Evolutionary conservation across 2,329 filamentous ascomycete species (phyloP), one percentile per base, ranked within the genome.

Genomic region (Lachnellula occidentalis): DNA sequence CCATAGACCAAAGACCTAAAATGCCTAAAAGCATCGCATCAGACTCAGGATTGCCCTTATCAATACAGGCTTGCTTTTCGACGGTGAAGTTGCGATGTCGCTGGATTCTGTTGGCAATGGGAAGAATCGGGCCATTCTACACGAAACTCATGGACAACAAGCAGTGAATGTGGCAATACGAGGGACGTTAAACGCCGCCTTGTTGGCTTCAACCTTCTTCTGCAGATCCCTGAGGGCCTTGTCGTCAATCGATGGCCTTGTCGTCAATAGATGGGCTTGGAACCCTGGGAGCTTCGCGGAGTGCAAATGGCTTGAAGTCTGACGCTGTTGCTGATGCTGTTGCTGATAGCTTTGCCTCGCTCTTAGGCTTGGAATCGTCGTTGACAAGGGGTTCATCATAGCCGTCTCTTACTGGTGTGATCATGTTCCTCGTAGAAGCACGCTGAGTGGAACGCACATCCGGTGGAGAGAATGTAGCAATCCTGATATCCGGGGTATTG

Each of bases 391-490:
- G 82, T 55, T 85, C 63, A 6, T 58, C 55, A 24, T 61, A 50
- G 24, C 47, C 58, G 9, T 56, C 55, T 19, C 62, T 55, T 42
- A 62, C 47, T 42, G 58, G 48, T 36, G 60, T 54, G 65, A 62
- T 31, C 67, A 61, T 45, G 64, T 67, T 22, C 59, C 48, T 48
- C 5, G 27, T 31, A 8, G 34, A 27, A 14, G 54, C 27, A 56
- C 61, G 14, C 34, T 19, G 19, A 14, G 24, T 15, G 14, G 31
- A 14, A 27, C 45, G 53, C 17, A 37, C 69, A 42, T 82, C 80
- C 15, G 82, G 78, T 0, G 84, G 83, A 4, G 84, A 87, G 66
- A 87, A 86, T 5, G 78, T 72, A 5, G 83, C 84, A 42, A 85
- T 60, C 48, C 78, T 79, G 8, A 83, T 86, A 55, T 85, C 82